Evolutionary conservation across 108 stramenopile species (phyloP), one percentile per base, ranked within the genome.

Genomic region (Cyclotella kingstonii): DNA sequence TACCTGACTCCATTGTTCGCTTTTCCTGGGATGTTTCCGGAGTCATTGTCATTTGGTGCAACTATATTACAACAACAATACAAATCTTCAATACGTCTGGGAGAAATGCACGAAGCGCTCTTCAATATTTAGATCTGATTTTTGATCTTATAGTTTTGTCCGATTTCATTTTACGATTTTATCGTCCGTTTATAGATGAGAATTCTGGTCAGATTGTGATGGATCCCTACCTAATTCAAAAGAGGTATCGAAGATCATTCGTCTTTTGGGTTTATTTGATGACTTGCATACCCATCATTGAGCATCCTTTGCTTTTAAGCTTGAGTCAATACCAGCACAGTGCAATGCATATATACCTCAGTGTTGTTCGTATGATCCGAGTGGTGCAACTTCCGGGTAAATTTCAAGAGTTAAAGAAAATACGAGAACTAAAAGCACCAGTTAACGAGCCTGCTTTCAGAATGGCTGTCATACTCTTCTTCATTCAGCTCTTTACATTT

Each of bases 31-130:
- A 69, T 45, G 50, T 63, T 17, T 73, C 77, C 70, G 68, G 68
- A 11, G 73, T 81, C 42, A 15, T 68, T 10, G 76, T 77, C 34
- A 73, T 77, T 39, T 71, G 75, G 65, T 81, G 77, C 66, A 81
- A 77, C 27, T 62, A 60, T 0, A 63, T 77, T 36, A 49, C 74
- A 3, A 81, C 76, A 3, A 71, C 80, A 23, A 53, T 77, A 10
- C 65, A 60, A 25, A 61, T 80, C 31, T 67, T 63, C 62, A 72
- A 71, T 40, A 66, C 57, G 72, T 54, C 61, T 10, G 71, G 53
- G 2, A 35, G 53, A 2, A 54, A n/a, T 23, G 68, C 71, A 25
- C 71, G 72, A 18, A 43, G 68, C 23, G 33, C 17, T 22, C 43
- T 68, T 5, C 23, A 61, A 0, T 64, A 30, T 41, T 39, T 41